Evolutionary conservation across 495 filamentous ascomycete species (phyloP).

Genomic region (Polyplosphaeria fusca): DNA sequence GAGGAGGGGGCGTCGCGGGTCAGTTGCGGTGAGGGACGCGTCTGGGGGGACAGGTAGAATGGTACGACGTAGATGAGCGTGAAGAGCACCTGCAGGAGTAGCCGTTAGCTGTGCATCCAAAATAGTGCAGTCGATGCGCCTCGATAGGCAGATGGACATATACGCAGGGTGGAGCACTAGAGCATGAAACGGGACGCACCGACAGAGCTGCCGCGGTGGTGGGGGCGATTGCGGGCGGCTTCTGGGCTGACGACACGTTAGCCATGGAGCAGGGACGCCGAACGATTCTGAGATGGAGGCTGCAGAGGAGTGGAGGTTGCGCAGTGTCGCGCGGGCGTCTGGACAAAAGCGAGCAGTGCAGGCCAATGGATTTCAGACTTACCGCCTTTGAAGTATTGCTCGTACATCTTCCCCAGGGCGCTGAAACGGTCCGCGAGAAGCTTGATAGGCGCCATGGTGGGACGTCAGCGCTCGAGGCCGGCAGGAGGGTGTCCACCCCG

Average conservation of each 20-base stretch:
- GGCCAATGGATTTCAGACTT: constrained; percentile 31
- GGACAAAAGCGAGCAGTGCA: constrained; percentile 4
- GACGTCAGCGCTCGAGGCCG: not conserved
- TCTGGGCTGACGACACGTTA: constrained; percentile 32
- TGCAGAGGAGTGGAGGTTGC: constrained; percentile 19
- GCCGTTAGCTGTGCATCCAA: constrained; percentile 6
- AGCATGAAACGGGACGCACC: constrained; percentile 43
- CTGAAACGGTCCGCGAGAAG: constrained; percentile 38
- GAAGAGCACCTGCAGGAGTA: constrained; percentile 58
- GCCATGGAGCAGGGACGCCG: not conserved
- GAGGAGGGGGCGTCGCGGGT: constrained; percentile 86
- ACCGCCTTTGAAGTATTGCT: constrained; percentile 41
- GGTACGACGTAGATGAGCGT: constrained; percentile 85
- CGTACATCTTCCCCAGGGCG: constrained; percentile 24
- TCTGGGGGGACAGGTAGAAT: constrained; percentile 77
- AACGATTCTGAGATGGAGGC: constrained; percentile 10
- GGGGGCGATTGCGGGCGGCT: constrained; percentile 50
- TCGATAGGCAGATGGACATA: constrained; percentile 24
- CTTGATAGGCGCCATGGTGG: constrained; percentile 44
- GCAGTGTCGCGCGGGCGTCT: constrained; percentile 28
- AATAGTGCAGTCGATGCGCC: constrained; percentile 1
- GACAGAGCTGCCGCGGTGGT: constrained; percentile 51
- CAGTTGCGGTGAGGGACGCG: constrained; percentile 75
- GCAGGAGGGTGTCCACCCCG: not conserved
- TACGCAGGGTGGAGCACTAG: constrained; percentile 18